Evolutionary conservation across 2,329 filamentous ascomycete species (phyloP), one percentile per base, ranked within the genome.

Genomic region (Harringtonia lauricola): DNA sequence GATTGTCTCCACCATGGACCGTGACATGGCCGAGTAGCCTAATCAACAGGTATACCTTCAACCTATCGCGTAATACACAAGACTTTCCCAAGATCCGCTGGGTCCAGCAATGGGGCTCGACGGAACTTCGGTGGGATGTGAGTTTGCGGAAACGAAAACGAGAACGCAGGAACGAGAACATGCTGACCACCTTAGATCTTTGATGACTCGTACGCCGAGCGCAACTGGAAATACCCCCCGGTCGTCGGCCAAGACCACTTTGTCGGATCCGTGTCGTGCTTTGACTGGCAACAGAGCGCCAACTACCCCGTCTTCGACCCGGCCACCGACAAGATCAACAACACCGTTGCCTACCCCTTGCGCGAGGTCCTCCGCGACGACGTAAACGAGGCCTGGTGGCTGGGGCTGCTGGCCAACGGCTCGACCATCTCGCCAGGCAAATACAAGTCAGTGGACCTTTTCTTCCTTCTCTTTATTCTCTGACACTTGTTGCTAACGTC

Each of bases 351-450:
- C 21, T 47, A 48, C 43, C 51, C 52, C 19, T 47, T 52, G 36
- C 45, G 42, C 39, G 52, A 51, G 43, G 37, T 49, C 15, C 24
- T 39, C 46, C 17, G 37, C 33, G 41, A 49, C 41, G 47, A 49
- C 22, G 45, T 43, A 37, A 43, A 48, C 22, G 22, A 44, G 39
- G 31, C 38, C 28, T 52, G 47, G 48, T 52, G 50, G 48, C 33
- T 51, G 5, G 50, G 50, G 26, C 39, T 41, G 17, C 39, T 52
- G 30, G 47, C 36, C 43, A 51, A 52, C 42, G 48, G 62, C 55
- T 35, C 66, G 59, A 48, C 50, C 50, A 36, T 54, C 58, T 21
- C 54, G 59, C 26, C 60, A 59, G n/a, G 59, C 56, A 36, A 52
- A 55, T 46, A 64, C 57, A 14, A n/a, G 31, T n/a, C n/a, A n/a